Evolutionary conservation across 495 filamentous ascomycete genomes (phyloP).

Genomic region (Cercophora sp.): DNA sequence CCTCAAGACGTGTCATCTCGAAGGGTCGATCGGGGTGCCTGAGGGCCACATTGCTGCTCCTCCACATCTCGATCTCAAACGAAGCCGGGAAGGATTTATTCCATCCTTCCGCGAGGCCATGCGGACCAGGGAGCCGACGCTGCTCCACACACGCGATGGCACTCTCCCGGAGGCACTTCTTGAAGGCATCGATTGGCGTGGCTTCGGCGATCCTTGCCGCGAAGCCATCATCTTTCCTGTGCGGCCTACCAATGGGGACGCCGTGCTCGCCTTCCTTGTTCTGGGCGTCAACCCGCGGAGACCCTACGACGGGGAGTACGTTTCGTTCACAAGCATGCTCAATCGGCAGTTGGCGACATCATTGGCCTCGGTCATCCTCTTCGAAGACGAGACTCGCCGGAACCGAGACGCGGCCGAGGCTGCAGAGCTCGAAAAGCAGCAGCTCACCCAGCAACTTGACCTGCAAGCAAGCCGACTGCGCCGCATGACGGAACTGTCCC

Average conservation of each 20-base stretch:
- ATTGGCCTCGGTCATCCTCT: constrained; percentile 57
- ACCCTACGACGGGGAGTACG: constrained; percentile 38
- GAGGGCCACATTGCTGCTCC: constrained; percentile 46
- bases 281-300: constrained; percentile 43
- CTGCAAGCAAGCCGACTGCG: constrained; percentile 33
- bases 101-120: constrained; percentile 55
- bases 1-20: constrained; percentile 49
- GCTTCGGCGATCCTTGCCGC: constrained; percentile 30
- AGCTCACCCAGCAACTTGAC: constrained; percentile 52
- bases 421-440: constrained; percentile 54
- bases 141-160: constrained; percentile 51
- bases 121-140: constrained; percentile 47
- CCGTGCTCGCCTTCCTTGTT: constrained; percentile 40
- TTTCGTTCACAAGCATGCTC: constrained; percentile 53
- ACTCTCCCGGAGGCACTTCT: constrained; percentile 45
- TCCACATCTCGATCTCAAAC: constrained; percentile 51
- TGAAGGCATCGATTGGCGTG: constrained; percentile 34
- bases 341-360: constrained; percentile 55
- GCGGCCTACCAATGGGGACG: constrained; percentile 43
- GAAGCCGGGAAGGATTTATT: constrained; percentile 52
- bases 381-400: constrained; percentile 56
- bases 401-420: constrained; percentile 52
- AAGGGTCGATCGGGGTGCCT: constrained; percentile 55
- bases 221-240: constrained; percentile 33
- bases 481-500: constrained; percentile 34